These are phyloP conservation scores for Suhomyces anneliseae DNA, from an alignment of 1,139 yeast species.

Conservation along the genomic window DNA sequence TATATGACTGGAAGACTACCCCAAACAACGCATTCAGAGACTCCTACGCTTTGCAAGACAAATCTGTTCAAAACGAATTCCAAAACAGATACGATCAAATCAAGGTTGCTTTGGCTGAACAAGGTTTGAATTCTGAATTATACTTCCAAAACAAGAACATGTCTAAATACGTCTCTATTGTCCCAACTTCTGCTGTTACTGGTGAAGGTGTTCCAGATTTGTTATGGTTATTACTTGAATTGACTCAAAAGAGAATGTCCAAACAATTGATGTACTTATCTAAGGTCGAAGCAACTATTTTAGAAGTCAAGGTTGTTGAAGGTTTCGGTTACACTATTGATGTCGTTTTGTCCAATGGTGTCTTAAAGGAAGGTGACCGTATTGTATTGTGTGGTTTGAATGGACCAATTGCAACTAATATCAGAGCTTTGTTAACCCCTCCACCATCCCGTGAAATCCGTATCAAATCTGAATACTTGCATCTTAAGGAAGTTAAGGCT, in stretches of 20 bases:
- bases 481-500: conserved; percentile 96
- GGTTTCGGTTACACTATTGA: conserved; percentile 99
- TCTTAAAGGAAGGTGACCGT: conserved; percentile 90
- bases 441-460: conserved; percentile 97
- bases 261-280: conserved; percentile 96
- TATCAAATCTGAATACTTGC: conserved; percentile 90
- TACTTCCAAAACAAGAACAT: conserved; percentile 93
- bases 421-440: conserved; percentile 94
- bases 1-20: conserved; percentile 87
- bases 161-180: conserved; percentile 90
- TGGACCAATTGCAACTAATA: conserved; percentile 98
- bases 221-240: conserved; percentile 89
- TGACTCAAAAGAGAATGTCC: conserved; percentile 98
- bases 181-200: conserved; percentile 97
- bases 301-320: conserved; percentile 98
- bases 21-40: conserved; percentile 97
- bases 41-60: conserved; percentile 76
- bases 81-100: conserved; percentile 83
- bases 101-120: conserved; percentile 92
- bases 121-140: conserved; percentile 95
- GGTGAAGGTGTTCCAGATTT: conserved; percentile 99
- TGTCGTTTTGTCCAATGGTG: conserved; percentile 94
- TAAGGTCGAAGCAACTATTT: conserved; percentile 89
- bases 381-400: conserved; percentile 95
- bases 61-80: conserved; percentile 89